A percentile compares a stretch with the other conserved stretches of the same genome.
Evolutionary conservation across 805 yeast genomes (phyloP).

Genomic region (Nakazawaea laoshanensis): DNA sequence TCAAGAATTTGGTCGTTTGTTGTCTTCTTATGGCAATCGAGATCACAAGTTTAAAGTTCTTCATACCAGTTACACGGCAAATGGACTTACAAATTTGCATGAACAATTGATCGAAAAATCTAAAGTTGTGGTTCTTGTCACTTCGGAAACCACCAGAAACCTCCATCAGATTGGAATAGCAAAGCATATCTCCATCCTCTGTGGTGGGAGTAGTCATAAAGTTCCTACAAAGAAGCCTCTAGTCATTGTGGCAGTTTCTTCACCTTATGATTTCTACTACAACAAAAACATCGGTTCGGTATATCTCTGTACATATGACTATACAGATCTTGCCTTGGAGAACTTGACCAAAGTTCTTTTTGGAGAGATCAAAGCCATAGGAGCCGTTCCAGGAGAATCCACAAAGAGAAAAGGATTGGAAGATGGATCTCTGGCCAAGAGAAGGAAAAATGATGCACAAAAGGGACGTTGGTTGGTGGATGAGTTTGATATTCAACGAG

Average conservation of each 20-base stretch:
- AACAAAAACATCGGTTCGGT: conserved; percentile 46
- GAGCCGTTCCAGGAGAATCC: conserved; percentile 47
- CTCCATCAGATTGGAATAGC: conserved; percentile 56
- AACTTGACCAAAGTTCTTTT: conserved; percentile 42
- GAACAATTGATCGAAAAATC: conserved; percentile 44
- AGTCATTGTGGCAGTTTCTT: conserved; percentile 50
- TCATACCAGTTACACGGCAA: conserved; percentile 52
- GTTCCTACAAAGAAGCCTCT: conserved; percentile 36
- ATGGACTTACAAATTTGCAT: conserved; percentile 46
- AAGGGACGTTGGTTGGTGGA: conserved; percentile 48
- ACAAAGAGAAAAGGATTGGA: conserved; percentile 7
- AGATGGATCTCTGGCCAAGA: not conserved
- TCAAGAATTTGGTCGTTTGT: conserved; percentile 38
- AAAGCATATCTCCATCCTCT: conserved; percentile 45
- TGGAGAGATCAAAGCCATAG: conserved; percentile 44
- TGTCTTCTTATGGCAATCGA: conserved; percentile 25
- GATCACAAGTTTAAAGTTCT: conserved; percentile 33
- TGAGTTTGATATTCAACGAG: conserved; percentile 39
- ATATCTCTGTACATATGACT: conserved; percentile 54
- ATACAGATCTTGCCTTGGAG: conserved; percentile 41
- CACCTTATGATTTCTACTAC: conserved; percentile 55
- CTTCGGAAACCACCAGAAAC: conserved; percentile 51
- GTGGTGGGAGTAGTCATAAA: conserved; percentile 30
- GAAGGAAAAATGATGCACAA: conserved; percentile 11
- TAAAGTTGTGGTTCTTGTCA: conserved; percentile 41